Percentiles rank a stretch among this genome's conserved stretches.
Evolutionary conservation across 495 filamentous ascomycete species (phyloP).

Genomic region (Daldinia concentrica): DNA sequence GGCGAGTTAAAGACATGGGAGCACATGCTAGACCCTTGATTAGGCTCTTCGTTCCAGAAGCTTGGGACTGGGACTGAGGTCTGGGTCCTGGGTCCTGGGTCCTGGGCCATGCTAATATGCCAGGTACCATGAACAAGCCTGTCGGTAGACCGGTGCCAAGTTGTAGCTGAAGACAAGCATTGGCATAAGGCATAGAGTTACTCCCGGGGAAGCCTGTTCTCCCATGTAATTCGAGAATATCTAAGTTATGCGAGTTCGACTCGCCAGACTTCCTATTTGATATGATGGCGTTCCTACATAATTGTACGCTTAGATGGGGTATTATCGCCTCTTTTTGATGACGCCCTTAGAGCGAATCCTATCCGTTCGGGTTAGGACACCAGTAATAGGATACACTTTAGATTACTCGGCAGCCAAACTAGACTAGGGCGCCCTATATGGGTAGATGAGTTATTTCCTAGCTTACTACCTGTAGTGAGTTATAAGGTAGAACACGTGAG

Average conservation of each 20-base stretch:
- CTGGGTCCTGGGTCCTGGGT: neutral
- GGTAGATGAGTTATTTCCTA: conserved; percentile 12
- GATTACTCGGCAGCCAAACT: conserved; percentile 1
- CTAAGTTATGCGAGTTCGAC: neutral
- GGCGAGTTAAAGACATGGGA: conserved; percentile 22
- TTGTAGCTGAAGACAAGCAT: conserved; percentile 15
- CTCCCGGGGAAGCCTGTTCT: neutral
- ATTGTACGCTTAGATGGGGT: conserved; percentile 7
- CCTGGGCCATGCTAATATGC: conserved; percentile 1
- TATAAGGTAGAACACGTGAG: neutral
- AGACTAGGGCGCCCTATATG: conserved; percentile 3
- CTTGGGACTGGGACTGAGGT: conserved; percentile 9
- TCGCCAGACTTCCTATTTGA: neutral
- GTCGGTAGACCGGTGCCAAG: neutral
- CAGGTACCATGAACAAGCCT: conserved; percentile 1
- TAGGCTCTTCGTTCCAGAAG: conserved; percentile 16
- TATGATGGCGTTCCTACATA: neutral
- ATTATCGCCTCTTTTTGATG: conserved; percentile 3
- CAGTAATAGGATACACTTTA: conserved; percentile 1
- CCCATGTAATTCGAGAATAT: too few species aligned
- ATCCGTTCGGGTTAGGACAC: neutral
- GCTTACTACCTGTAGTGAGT: neutral
- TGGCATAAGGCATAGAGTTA: neutral
- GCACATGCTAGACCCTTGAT: conserved; percentile 15
- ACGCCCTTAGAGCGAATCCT: neutral